These are phyloP conservation scores for Epithele typhae DNA, from an alignment of 768 basidiomycete genomes.

Conservation along the genomic window DNA sequence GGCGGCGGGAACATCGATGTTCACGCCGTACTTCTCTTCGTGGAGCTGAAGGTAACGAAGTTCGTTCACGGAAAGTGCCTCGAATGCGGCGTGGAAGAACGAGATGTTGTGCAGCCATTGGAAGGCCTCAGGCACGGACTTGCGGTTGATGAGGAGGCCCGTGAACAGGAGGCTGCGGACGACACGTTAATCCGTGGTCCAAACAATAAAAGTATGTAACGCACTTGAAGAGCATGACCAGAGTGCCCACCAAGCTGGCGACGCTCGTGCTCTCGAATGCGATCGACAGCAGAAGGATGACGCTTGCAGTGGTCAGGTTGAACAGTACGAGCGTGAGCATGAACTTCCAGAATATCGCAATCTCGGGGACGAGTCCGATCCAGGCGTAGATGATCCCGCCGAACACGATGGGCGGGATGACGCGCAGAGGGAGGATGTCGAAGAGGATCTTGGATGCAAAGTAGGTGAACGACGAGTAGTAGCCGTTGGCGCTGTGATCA, in stretches of 20 bases:
- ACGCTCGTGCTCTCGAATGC: constrained; percentile 83
- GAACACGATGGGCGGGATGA: constrained; percentile 93
- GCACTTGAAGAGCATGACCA: constrained; percentile 98
- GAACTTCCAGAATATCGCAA: constrained; percentile 96
- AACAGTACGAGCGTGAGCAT: constrained; percentile 93
- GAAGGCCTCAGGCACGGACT: constrained; percentile 66
- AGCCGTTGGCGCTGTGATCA: constrained; percentile 90
- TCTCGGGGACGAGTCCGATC: constrained; percentile 89
- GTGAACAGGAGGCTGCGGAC: constrained; percentile 82
- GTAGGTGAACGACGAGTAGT: constrained; percentile 96
- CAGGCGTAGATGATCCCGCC: constrained; percentile 95
- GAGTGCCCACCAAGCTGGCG: constrained; percentile 89
- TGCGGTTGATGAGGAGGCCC: constrained; percentile 91
- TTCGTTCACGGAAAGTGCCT: constrained; percentile 97
- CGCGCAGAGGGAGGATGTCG: constrained; percentile 90
- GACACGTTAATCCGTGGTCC: no score
- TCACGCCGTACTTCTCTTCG: constrained; percentile 95
- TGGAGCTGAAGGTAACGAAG: constrained; percentile 89
- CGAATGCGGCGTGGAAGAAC: constrained; percentile 99
- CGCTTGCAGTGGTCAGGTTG: constrained; percentile 93
- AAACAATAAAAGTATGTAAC: constrained; percentile 25
- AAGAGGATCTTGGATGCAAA: constrained; percentile 97
- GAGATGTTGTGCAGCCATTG: constrained; percentile 89
- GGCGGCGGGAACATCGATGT: constrained; percentile 93
- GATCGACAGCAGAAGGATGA: constrained; percentile 87